Base-by-base conservation (phyloP, 2,329 filamentous ascomycete genomes). In the Sporothrix protearum region DNA sequence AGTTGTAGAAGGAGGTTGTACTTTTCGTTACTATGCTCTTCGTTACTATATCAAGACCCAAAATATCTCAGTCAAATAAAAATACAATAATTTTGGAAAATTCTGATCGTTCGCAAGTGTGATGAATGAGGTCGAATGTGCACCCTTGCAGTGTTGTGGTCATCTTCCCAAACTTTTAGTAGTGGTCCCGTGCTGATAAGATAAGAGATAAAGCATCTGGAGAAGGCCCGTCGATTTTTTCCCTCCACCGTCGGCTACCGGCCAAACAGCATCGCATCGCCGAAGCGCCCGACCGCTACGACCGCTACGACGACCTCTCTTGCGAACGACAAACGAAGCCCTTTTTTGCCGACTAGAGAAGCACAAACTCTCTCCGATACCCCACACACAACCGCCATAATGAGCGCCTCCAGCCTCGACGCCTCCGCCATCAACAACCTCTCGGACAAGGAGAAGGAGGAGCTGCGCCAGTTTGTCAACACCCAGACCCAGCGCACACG, bases 401-500 rank as follows among this genome's bases (percentile, higher is more conserved):
- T 71, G 69, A 71, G 71, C 12, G 57, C 72, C 30, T 30, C 75
- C 22, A 69, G 66, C 30, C 71, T 87, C 78, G 82, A 84, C 72
- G 82, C 85, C 73, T 77, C 89, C 78, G 92, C 94, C 78, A 83
- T 95, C 76, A 87, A 88, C 77, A 89, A 89, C 82, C 90, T 97
- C 79, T 91, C 88, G 77, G 90, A 92, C 73, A 87, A 88, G 78
- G 94, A 97, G 82, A 96, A 94, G 86, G 85, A 89, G 75, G 94
- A 98, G 82, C 87, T 99, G 57, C 92, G 93, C 78, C 89, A 93
- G 79, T 95, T 97, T 81, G 86, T 97, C 72, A 84, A 88, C 76
- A 93, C 92, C 79, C 94, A 97, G 85, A 87, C 88, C 75, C 93
- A 97, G 82, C 96, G 96, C 80, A 88, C 92, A n/a, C 85, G 88